Base-by-base conservation (phyloP, 139 green algal genomes). In the Picochlorum sp. region DNA sequence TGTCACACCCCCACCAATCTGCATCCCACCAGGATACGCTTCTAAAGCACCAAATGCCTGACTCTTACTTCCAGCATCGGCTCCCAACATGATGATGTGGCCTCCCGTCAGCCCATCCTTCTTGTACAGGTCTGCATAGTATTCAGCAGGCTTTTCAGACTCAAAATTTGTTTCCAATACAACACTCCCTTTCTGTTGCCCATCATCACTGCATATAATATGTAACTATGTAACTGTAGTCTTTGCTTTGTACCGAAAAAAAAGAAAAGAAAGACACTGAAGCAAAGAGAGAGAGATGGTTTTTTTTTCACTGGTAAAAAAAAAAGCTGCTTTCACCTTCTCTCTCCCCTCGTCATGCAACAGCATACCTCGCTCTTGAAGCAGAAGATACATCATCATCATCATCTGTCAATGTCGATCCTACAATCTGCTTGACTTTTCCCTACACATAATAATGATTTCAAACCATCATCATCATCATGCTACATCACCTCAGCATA, bases 391-490 rank as follows among this genome's bases (percentile, higher is more conserved):
- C 62, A 24, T 47, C 60, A 57, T 45, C n/a, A n/a, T n/a, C 64
- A 18, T 95, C 59, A 73, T 97, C 93, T 14, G 75, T 72, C 3
- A 99, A 72, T 3, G 87, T 97, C 0, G 86, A 95, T 0, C 94
- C 94, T 1, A 99, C 94, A 66, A 99, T 99, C 57, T 99, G 94
- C 77, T 99, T 99, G 9, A 99, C 94, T 57, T 95, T 91, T 16
- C 94, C 93, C 86, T 96, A 81, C 54, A 16, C 20, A 60, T n/a
- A 0, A 54, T 54, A 20, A 4, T 13, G 0, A 54, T 21, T 6
- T 30, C 28, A 30, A 30, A 4, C 28, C 28, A 30, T 30, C 24
- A 28, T 4, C 24, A 28, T 4, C 24, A 28, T 28, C 26, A 30
- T 30, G 28, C 28, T 2, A 30, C 28, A 30, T 30, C 28, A 30